Evolutionary conservation across 2,329 filamentous ascomycete genomes (phyloP).

Genomic region (Xenoacremonium recifei): DNA sequence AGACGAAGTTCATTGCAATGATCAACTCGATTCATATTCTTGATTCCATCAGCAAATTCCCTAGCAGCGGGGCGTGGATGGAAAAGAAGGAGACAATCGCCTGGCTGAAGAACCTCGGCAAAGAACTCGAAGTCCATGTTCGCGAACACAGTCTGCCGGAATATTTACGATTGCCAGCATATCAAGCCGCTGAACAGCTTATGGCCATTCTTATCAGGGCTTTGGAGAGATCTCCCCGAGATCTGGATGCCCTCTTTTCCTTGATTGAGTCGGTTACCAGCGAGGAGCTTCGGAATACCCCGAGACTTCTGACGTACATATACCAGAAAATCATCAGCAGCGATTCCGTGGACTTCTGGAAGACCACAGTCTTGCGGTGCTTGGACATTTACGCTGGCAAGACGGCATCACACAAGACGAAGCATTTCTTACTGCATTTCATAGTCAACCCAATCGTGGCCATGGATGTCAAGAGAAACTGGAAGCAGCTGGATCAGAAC

Average conservation of each 20-base stretch:
- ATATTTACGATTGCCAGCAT: slow-evolving; percentile 75
- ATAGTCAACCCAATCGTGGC: slow-evolving; percentile 95
- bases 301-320: slow-evolving; percentile 76
- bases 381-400: slow-evolving; percentile 84
- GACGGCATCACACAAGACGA: slow-evolving; percentile 79
- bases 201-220: slow-evolving; percentile 83
- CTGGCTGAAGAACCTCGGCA: slow-evolving; percentile 66
- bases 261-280: slow-evolving; percentile 81
- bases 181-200: slow-evolving; percentile 85
- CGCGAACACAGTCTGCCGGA: slow-evolving; percentile 68
- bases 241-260: slow-evolving; percentile 80
- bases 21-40: slow-evolving; percentile 88
- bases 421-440: slow-evolving; percentile 88
- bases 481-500: slow-evolving; percentile 56
- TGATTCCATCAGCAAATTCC: slow-evolving; percentile 70
- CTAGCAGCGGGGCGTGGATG: slow-evolving; percentile 69
- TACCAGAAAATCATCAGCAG: slow-evolving; percentile 82
- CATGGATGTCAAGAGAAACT: slow-evolving; percentile 90
- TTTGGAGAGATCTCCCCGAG: slow-evolving; percentile 69
- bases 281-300: slow-evolving; percentile 76
- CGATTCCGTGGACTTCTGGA: slow-evolving; percentile 83
- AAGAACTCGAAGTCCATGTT: slow-evolving; percentile 74
- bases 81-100: slow-evolving; percentile 59
- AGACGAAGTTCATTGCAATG: slow-evolving; percentile 65
- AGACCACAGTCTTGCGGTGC: slow-evolving; percentile 76